Conservation (phyloP, 805 yeast genomes). For the Blastobotrys mokoenaii region DNA sequence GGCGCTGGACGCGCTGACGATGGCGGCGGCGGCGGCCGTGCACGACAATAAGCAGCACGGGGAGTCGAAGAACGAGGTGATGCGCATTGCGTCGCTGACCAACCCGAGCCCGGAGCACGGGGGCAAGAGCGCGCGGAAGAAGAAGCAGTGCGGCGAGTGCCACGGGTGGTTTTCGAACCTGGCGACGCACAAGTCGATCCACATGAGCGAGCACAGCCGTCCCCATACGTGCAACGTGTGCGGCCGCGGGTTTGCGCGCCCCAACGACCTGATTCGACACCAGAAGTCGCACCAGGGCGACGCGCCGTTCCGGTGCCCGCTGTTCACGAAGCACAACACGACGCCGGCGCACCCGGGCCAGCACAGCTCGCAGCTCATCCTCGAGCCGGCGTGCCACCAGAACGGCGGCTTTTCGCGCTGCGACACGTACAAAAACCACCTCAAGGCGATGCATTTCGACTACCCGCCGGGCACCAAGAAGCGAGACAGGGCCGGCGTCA, state of each 20-base stretch:
- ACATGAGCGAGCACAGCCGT: constrained; percentile 57
- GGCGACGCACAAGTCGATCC: constrained; percentile 78
- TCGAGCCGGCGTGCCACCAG: constrained; percentile 51
- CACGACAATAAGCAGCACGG: background rate
- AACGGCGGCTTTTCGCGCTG: constrained; percentile 83
- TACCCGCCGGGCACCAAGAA: constrained; percentile 84
- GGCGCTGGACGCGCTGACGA: too few relatives aligned
- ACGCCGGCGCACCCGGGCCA: background rate
- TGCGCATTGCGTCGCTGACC: constrained; percentile 22
- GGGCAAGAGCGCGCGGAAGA: constrained; percentile 34
- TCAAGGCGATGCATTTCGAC: constrained; percentile 81
- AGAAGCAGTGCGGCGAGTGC: constrained; percentile 68
- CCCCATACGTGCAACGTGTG: constrained; percentile 77
- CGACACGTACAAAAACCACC: constrained; percentile 86
- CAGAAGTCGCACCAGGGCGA: constrained; percentile 80
- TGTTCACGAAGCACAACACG: constrained; percentile 29
- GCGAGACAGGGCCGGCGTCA: constrained; percentile 56
- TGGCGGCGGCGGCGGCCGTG: too few relatives aligned
- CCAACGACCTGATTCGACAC: constrained; percentile 80
- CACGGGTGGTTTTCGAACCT: constrained; percentile 62
- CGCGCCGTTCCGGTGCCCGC: constrained; percentile 75
- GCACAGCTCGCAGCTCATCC: background rate
- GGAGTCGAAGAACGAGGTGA: constrained; percentile 4
- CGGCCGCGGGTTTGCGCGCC: constrained; percentile 76
- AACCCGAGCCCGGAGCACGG: constrained; percentile 10